Percentiles rank a stretch among this genome's conserved stretches.
Evolutionary conservation across 371 early-diverging fungal species (phyloP).

Genomic region (Mortierella sp.): DNA sequence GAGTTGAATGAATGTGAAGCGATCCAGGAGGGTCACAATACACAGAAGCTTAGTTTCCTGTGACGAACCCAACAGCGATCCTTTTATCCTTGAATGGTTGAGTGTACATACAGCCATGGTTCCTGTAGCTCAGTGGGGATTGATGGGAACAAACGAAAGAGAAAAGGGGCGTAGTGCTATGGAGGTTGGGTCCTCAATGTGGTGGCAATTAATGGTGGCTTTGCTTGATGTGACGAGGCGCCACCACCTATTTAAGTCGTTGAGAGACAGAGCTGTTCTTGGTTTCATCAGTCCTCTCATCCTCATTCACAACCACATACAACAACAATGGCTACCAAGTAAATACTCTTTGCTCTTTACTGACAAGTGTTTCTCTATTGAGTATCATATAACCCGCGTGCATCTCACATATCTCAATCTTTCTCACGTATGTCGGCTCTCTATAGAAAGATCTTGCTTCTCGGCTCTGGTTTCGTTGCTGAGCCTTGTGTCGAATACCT

Average conservation of each 20-base stretch:
- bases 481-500: slow-evolving; percentile 96
- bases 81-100: neutral
- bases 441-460: slow-evolving; percentile 85
- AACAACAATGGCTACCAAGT: slow-evolving; percentile 52
- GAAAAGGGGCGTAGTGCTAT: too few species aligned
- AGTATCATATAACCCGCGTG: neutral
- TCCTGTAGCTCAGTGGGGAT: slow-evolving; percentile 1
- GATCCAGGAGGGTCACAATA: neutral
- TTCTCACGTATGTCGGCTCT: neutral
- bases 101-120: slow-evolving; percentile 30
- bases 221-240: too few species aligned
- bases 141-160: neutral
- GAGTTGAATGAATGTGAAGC: too few species aligned
- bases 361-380: neutral
- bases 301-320: slow-evolving; percentile 6
- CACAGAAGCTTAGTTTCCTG: neutral
- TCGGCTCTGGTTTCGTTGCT: slow-evolving; percentile 98
- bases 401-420: too few species aligned
- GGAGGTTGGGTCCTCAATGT: too few species aligned
- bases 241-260: too few species aligned
- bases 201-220: too few species aligned
- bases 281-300: too few species aligned
- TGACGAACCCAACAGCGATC: neutral
- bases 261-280: too few species aligned
- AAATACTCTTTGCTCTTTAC: slow-evolving; percentile 1